A percentile compares a stretch with the other conserved stretches of the same genome.
phyloP scores from a whole-genome alignment of 305 asterid species.

The Plantago coronopus region DNA sequence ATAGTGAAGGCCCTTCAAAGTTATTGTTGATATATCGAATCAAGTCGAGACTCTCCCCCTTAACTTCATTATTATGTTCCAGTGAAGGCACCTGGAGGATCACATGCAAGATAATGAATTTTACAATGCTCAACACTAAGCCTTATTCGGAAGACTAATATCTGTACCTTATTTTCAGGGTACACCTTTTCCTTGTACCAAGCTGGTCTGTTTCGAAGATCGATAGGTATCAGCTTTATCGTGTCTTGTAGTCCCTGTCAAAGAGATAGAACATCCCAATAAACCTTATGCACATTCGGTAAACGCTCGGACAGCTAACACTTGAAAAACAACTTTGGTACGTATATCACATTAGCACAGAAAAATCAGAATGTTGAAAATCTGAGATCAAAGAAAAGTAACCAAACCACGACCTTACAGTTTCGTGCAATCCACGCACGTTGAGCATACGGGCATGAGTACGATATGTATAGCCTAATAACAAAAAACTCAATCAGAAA shows the following conservation, averaged over 20 bases:
- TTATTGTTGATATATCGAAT: conserved; percentile 53
- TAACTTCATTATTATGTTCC: conserved; percentile 72
- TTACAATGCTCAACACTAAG: no score
- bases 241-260: conserved; percentile 69
- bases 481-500: conserved; percentile 17
- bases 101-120: background rate
- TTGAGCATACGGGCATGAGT: conserved; percentile 80
- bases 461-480: conserved; percentile 73
- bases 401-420: conserved; percentile 52
- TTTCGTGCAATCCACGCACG: conserved; percentile 83
- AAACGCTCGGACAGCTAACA: background rate
- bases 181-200: conserved; percentile 91
- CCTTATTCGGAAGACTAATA: conserved; percentile 2
- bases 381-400: conserved; percentile 3
- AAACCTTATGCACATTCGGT: conserved; percentile 13
- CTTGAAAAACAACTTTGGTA: conserved; percentile 6
- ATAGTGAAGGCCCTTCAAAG: conserved; percentile 79
- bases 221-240: conserved; percentile 65
- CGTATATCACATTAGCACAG: background rate
- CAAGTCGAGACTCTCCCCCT: conserved; percentile 81
- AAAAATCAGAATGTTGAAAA: background rate
- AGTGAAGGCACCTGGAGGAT: conserved; percentile 57
- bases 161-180: conserved; percentile 65
- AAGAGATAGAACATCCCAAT: conserved; percentile 18
- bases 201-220: conserved; percentile 69